These are phyloP conservation scores for Ganoderma lucidum DNA, from an alignment of 1,284 basidiomycete genomes.

Conservation along the genomic window DNA sequence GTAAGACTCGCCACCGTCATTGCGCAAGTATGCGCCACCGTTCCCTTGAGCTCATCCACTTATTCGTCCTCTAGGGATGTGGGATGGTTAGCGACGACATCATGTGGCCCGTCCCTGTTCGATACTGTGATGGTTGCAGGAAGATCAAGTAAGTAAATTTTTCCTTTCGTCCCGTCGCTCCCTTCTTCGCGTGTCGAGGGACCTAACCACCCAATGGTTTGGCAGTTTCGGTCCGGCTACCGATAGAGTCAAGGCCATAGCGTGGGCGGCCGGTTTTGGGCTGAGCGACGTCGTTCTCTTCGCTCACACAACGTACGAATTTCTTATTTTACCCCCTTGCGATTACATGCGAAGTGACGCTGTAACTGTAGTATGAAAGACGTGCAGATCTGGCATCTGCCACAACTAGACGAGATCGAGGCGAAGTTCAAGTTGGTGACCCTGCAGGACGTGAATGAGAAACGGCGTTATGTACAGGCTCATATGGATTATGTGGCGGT, in stretches of 20 bases:
- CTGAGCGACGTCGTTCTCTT: not conserved
- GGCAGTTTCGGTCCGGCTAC: not conserved
- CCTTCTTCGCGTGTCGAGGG: not conserved
- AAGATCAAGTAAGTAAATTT: not conserved
- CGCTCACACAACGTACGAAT: not conserved
- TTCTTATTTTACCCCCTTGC: not conserved
- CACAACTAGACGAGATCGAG: not conserved
- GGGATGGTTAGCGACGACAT: not conserved
- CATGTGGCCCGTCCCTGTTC: not conserved
- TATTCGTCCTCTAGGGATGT: not conserved
- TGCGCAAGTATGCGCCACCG: no score
- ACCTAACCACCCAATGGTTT: not conserved
- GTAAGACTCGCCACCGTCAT: conserved; percentile 19
- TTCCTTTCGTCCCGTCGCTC: not conserved
- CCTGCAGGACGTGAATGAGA: not conserved
- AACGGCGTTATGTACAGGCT: not conserved
- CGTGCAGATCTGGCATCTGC: not conserved
- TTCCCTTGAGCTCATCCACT: not conserved
- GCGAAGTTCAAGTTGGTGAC: not conserved
- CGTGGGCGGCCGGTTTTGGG: not conserved
- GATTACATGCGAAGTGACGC: not conserved
- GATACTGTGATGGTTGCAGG: not conserved
- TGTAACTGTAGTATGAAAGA: not conserved
- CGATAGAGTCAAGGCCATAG: not conserved
- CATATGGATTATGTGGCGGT: not conserved